phyloP scores from a whole-genome alignment of 1,284 basidiomycete species.

The Papiliotrema laurentii region DNA sequence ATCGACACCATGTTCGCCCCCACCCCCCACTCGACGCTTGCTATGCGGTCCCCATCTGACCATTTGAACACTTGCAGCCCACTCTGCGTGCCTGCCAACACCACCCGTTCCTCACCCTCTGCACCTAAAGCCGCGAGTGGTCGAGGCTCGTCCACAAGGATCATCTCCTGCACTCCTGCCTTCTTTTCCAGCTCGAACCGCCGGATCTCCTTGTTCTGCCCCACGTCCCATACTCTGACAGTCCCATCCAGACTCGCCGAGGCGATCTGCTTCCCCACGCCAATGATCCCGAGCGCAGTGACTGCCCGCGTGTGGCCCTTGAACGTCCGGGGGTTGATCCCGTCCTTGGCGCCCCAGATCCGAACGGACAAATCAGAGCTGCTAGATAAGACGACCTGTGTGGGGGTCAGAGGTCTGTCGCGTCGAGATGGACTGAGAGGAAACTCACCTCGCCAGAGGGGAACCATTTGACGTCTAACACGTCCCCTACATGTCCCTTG shows the following conservation, averaged over 20 bases:
- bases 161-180: background rate
- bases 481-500: slow-evolving; percentile 50
- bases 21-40: slow-evolving; percentile 9
- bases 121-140: slow-evolving; percentile 12
- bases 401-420: too few species aligned
- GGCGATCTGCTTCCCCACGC: slow-evolving; percentile 61
- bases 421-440: slow-evolving; percentile 11
- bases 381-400: slow-evolving; percentile 47
- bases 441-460: slow-evolving; percentile 33
- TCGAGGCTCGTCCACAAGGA: background rate
- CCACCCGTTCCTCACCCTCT: slow-evolving; percentile 33
- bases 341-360: slow-evolving; percentile 42
- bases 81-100: slow-evolving; percentile 56
- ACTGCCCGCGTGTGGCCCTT: slow-evolving; percentile 63
- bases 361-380: slow-evolving; percentile 47
- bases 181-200: slow-evolving; percentile 22
- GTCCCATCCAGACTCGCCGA: slow-evolving; percentile 61
- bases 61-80: slow-evolving; percentile 42
- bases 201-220: slow-evolving; percentile 54
- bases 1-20: slow-evolving; percentile 56
- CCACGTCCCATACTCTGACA: slow-evolving; percentile 70
- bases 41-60: slow-evolving; percentile 9
- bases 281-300: slow-evolving; percentile 58
- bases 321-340: slow-evolving; percentile 55
- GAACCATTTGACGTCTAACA: slow-evolving; percentile 45